Conservation (phyloP, 306 rosid genomes). For the Prinsepia uniflora region DNA sequence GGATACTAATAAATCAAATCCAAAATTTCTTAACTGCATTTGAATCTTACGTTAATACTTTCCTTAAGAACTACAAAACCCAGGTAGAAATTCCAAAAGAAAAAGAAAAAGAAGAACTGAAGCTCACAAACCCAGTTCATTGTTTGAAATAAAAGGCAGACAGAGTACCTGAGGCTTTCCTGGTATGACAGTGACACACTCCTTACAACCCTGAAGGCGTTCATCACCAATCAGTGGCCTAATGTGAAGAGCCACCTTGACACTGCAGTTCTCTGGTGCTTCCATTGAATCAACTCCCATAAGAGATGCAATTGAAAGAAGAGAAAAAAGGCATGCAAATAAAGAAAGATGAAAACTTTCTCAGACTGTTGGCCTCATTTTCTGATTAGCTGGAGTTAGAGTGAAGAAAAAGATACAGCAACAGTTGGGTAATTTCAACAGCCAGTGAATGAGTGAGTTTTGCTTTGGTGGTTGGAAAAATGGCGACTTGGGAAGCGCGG, state of each 20-base stretch:
- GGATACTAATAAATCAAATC: not conserved
- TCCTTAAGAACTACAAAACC: conserved; percentile 7
- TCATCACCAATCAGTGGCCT: conserved; percentile 81
- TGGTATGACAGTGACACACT: conserved; percentile 55
- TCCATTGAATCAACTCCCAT: conserved; percentile 40
- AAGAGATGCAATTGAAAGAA: not conserved
- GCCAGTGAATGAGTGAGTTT: conserved; percentile 13
- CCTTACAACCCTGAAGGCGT: conserved; percentile 60
- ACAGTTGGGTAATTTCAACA: conserved; percentile 18
- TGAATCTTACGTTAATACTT: not conserved
- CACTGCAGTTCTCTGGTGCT: conserved; percentile 57
- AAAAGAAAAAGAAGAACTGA: too few relatives aligned
- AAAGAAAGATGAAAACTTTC: conserved; percentile 7
- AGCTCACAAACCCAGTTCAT: conserved; percentile 10
- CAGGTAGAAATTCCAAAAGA: not conserved
- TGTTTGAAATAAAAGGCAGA: not conserved
- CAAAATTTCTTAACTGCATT: not conserved
- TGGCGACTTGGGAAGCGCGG: conserved; percentile 10
- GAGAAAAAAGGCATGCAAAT: not conserved
- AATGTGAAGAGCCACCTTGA: conserved; percentile 77
- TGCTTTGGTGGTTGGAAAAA: conserved; percentile 22
- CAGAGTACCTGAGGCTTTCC: conserved; percentile 61
- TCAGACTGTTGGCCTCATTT: conserved; percentile 8
- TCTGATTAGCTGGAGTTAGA: conserved; percentile 32
- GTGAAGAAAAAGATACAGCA: conserved; percentile 42